Base-by-base conservation (phyloP, 805 yeast species). In the Ogataea naganishii region DNA sequence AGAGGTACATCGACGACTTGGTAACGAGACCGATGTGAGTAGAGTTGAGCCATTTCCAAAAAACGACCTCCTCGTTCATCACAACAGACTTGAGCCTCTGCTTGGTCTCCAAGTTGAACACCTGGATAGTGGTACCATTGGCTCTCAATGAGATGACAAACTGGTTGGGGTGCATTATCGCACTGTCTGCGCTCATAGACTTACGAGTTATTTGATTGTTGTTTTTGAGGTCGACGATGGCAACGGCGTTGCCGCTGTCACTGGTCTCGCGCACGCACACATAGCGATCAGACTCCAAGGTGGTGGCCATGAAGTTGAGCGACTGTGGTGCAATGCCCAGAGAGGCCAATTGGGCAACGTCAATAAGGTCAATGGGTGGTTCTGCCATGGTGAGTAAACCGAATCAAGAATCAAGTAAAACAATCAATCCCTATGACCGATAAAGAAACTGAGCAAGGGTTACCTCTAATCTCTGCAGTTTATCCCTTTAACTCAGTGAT, bases 361-460 rank as follows among this genome's bases (percentile, higher is more conserved):
- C 97, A 48, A 94, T 88, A 64, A 89, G 86, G 64, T 89, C 95
- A 62, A 89, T 89, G 43, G 98, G 98, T 46, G 94, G 80, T 54
- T 85, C 95, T 16, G 55, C 45, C 58, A 53, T 53, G 27, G 26
- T 33, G 18, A 13, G 13, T 15, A 23, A 20, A 24, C 18, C 10
- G 27, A 24, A 17, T 24, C 27, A 13, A 6, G 27, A 20, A 11
- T 10, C 27, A 24, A 24, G 16, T 24, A 13, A 24, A 17, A 12
- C 10, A 23, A 23, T 8, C 7, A 17, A 23, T 23, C 26, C n/a
- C n/a, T n/a, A n/a, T n/a, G n/a, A n/a, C n/a, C n/a, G n/a, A n/a
- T n/a, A n/a, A n/a, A n/a, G n/a, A n/a, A n/a, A n/a, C n/a, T n/a
- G n/a, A n/a, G n/a, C n/a, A n/a, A n/a, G n/a, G n/a, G n/a, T n/a